These are phyloP conservation scores for Podaxis sp. DNA, from an alignment of 768 basidiomycete species.

Conservation along the genomic window DNA sequence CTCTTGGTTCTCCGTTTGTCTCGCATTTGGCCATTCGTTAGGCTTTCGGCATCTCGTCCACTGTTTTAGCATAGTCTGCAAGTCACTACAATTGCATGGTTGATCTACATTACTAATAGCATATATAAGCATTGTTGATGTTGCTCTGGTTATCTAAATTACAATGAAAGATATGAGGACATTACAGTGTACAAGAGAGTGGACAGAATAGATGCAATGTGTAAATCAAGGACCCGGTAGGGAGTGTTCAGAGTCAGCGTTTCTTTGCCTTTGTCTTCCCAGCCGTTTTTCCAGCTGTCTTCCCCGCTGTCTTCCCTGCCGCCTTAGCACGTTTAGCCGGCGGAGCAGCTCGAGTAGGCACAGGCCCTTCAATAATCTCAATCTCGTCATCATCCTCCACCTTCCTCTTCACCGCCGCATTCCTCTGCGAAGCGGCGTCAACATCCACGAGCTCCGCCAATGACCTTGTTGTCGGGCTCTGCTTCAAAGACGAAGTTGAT, in stretches of 20 bases:
- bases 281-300: slow-evolving; percentile 8
- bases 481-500: slow-evolving; percentile 50
- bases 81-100: neutral
- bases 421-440: slow-evolving; percentile 30
- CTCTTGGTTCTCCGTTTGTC: neutral
- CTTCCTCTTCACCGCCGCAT: slow-evolving; percentile 49
- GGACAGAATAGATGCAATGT: neutral
- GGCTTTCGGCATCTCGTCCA: neutral
- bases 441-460: slow-evolving; percentile 42
- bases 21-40: neutral
- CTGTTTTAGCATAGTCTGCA: neutral
- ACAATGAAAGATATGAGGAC: neutral
- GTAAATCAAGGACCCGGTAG: neutral
- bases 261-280: slow-evolving; percentile 35
- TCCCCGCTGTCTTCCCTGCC: slow-evolving; percentile 18
- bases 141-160: neutral
- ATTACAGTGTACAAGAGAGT: neutral
- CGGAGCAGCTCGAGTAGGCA: slow-evolving; percentile 19
- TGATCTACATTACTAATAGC: slow-evolving; percentile 6
- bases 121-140: neutral
- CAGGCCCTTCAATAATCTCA: slow-evolving; percentile 49
- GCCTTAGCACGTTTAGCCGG: slow-evolving; percentile 33
- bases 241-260: neutral
- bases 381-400: slow-evolving; percentile 47
- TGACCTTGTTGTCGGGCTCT: slow-evolving; percentile 43